Percentiles rank a stretch among this genome's conserved stretches.
Conservation (phyloP, 768 basidiomycete genomes). For the Lepiota venenata region DNA sequence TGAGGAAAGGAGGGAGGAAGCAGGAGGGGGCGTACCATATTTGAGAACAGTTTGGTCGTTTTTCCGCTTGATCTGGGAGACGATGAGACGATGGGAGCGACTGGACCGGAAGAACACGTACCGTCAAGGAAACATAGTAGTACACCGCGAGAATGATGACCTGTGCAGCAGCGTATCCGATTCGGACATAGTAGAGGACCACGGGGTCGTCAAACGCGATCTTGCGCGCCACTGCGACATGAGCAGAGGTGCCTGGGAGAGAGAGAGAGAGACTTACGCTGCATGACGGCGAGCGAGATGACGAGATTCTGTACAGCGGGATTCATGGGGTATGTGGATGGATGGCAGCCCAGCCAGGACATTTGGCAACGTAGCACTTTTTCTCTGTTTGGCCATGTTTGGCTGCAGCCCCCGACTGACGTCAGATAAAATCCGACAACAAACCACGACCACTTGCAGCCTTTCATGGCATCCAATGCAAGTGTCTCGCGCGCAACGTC, state of each 20-base stretch:
- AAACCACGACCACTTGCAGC: no score
- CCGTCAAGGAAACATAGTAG: constrained; percentile 76
- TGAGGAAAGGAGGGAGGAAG: not conserved
- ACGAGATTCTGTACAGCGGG: constrained; percentile 77
- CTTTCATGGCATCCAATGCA: constrained; percentile 3
- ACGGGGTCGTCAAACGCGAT: constrained; percentile 89
- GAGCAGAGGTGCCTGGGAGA: not conserved
- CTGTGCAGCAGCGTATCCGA: constrained; percentile 79
- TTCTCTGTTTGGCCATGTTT: constrained; percentile 8
- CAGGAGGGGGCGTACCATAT: constrained; percentile 60
- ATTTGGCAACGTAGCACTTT: not conserved
- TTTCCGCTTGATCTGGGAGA: constrained; percentile 79
- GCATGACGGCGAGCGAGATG: constrained; percentile 93
- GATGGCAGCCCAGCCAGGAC: not conserved
- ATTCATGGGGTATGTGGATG: constrained; percentile 53
- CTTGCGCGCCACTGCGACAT: constrained; percentile 72
- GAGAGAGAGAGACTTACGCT: constrained; percentile 42
- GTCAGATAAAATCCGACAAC: not conserved
- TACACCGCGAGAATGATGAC: constrained; percentile 67
- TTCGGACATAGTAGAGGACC: constrained; percentile 76
- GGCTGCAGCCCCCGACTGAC: not conserved
- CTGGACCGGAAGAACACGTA: constrained; percentile 29
- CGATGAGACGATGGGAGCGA: not conserved
- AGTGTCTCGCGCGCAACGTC: constrained; percentile 71
- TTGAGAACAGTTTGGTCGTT: constrained; percentile 96